These are phyloP conservation scores for Mucor racemosus DNA, from an alignment of 371 early-diverging fungal genomes.

Conservation along the genomic window DNA sequence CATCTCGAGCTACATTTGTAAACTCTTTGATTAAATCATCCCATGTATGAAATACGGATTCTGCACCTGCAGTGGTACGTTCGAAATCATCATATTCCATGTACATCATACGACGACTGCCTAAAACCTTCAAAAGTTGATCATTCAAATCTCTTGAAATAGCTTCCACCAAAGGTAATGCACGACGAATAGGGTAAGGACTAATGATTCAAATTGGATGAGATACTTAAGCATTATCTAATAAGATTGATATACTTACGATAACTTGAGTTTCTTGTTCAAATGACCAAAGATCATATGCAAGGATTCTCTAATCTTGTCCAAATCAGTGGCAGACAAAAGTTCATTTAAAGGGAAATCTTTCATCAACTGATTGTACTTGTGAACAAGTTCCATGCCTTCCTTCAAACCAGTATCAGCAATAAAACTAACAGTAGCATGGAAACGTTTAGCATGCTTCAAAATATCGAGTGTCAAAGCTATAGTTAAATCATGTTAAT, in stretches of 20 bases:
- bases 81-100: conserved; percentile 91
- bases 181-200: conserved; percentile 95
- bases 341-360: conserved; percentile 98
- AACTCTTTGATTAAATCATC: conserved; percentile 96
- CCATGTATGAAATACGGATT: conserved; percentile 92
- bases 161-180: conserved; percentile 92
- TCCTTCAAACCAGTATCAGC: conserved; percentile 99
- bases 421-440: conserved; percentile 95
- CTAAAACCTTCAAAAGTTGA: conserved; percentile 87
- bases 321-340: conserved; percentile 91
- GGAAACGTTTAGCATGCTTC: conserved; percentile 97
- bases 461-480: conserved; percentile 92
- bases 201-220: conserved; percentile 22
- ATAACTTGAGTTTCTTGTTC: conserved; percentile 95
- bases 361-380: conserved; percentile 97
- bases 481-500: conserved; percentile 15
- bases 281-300: conserved; percentile 90
- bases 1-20: conserved; percentile 92
- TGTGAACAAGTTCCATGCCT: conserved; percentile 85
- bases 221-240: neutral
- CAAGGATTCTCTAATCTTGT: conserved; percentile 82
- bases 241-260: conserved; percentile 48
- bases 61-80: conserved; percentile 79
- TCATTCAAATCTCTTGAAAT: conserved; percentile 95
- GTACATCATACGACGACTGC: conserved; percentile 91